phyloP scores from a whole-genome alignment of 2,329 filamentous ascomycete genomes.

The Botrytis byssoidea region DNA sequence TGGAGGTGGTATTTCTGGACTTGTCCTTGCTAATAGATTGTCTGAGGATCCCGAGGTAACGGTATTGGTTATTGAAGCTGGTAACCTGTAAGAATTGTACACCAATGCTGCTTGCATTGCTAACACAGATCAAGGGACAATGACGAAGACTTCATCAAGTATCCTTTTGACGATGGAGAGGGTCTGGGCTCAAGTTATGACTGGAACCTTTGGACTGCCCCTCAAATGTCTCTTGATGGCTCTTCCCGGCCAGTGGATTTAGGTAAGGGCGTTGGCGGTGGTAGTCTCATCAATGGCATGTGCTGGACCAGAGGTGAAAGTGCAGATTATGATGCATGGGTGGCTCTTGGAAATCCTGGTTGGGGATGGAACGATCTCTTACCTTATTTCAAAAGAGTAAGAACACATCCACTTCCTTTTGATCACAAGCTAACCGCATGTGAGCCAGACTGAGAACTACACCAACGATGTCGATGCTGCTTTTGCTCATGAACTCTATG shows the following conservation, averaged over 20 bases:
- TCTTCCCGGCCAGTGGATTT: conserved; percentile 29
- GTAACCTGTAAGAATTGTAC: conserved; percentile 26
- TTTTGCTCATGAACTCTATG: conserved; percentile 31
- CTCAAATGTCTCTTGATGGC: conserved; percentile 40
- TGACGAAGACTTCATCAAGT: conserved; percentile 31
- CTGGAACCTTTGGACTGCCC: conserved; percentile 43
- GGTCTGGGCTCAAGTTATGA: conserved; percentile 43
- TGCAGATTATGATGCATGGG: conserved; percentile 43
- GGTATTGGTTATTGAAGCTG: conserved; percentile 34
- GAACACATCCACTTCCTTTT: neutral
- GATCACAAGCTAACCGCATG: neutral
- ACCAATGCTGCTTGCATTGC: neutral
- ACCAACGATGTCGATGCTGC: conserved; percentile 32
- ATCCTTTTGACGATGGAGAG: conserved; percentile 32
- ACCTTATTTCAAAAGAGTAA: conserved; percentile 45
- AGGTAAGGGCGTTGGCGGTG: conserved; percentile 40
- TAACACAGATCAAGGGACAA: conserved; percentile 28
- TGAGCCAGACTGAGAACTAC: conserved; percentile 41
- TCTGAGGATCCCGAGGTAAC: conserved; percentile 40
- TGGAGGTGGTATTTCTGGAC: conserved; percentile 48
- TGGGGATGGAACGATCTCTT: conserved; percentile 41
- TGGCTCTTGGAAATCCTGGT: conserved; percentile 42
- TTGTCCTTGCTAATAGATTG: conserved; percentile 46
- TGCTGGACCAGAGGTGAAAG: conserved; percentile 30
- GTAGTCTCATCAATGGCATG: conserved; percentile 45